A percentile compares a stretch with the other conserved stretches of the same genome.
phyloP scores from a whole-genome alignment of 2,329 filamentous ascomycete species.

The Allantophomopsis lycopodina region DNA sequence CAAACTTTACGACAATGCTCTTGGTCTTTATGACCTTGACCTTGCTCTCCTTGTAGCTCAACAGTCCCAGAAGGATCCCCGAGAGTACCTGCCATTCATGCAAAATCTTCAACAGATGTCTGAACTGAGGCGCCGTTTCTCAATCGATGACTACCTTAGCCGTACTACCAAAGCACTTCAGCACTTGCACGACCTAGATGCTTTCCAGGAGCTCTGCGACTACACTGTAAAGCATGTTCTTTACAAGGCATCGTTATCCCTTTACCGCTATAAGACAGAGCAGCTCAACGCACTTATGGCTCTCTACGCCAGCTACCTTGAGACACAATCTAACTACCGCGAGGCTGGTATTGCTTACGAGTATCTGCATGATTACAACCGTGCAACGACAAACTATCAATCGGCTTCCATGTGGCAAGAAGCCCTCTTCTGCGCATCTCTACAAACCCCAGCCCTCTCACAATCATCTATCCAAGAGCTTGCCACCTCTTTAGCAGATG shows the following conservation, averaged over 20 bases:
- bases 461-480: constrained; percentile 48
- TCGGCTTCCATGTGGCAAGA: constrained; percentile 78
- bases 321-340: constrained; percentile 60
- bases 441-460: constrained; percentile 46
- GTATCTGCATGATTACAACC: constrained; percentile 59
- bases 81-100: constrained; percentile 91
- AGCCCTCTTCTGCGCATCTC: constrained; percentile 65
- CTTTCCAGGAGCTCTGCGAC: constrained; percentile 62
- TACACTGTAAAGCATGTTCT: constrained; percentile 73
- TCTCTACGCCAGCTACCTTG: constrained; percentile 69
- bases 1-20: constrained; percentile 75
- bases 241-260: constrained; percentile 61
- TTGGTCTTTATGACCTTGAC: constrained; percentile 85
- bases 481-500: constrained; percentile 63
- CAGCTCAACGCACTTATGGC: constrained; percentile 56
- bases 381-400: constrained; percentile 74
- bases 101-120: constrained; percentile 70
- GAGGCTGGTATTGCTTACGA: constrained; percentile 89
- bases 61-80: constrained; percentile 87
- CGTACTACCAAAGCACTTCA: constrained; percentile 63
- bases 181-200: constrained; percentile 60
- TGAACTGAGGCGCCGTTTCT: constrained; percentile 58
- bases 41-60: constrained; percentile 84
- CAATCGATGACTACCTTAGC: constrained; percentile 78
- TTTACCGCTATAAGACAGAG: constrained; percentile 70